Conservation (phyloP, 2,329 filamentous ascomycete species). For the Fusarium protoensiforme region DNA sequence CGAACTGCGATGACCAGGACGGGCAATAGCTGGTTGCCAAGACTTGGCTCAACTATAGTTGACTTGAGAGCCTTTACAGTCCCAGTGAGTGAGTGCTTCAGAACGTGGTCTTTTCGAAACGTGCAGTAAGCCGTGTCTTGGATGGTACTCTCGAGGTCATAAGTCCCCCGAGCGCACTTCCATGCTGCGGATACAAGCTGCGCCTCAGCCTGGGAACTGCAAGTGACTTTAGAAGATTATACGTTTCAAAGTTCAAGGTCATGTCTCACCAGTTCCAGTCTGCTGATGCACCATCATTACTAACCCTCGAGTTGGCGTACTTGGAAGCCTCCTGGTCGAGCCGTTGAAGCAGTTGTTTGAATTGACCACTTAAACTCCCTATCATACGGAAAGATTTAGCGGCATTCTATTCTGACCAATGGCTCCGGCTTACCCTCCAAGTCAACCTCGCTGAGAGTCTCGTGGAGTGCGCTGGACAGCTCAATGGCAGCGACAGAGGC, state of each 20-base stretch:
- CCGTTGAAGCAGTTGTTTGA: conserved; percentile 29
- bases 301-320: conserved; percentile 34
- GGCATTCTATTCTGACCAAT: neutral
- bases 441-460: conserved; percentile 20
- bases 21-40: conserved; percentile 7
- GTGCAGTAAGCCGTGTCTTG: conserved; percentile 20
- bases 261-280: conserved; percentile 33
- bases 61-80: conserved; percentile 31
- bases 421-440: neutral
- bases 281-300: conserved; percentile 4
- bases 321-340: conserved; percentile 37
- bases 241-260: neutral
- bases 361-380: conserved; percentile 24
- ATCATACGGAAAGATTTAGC: too few relatives aligned
- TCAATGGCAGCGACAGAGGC: conserved; percentile 24
- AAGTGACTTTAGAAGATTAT: neutral
- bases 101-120: conserved; percentile 13
- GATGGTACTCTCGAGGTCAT: conserved; percentile 12
- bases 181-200: conserved; percentile 33
- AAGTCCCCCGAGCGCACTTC: conserved; percentile 31
- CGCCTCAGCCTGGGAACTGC: conserved; percentile 23
- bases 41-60: conserved; percentile 14
- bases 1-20: conserved; percentile 33
- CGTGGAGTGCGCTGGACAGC: conserved; percentile 13
- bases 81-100: conserved; percentile 15